Conservation (phyloP, 768 basidiomycete species). For the Tulasnella sp. region DNA sequence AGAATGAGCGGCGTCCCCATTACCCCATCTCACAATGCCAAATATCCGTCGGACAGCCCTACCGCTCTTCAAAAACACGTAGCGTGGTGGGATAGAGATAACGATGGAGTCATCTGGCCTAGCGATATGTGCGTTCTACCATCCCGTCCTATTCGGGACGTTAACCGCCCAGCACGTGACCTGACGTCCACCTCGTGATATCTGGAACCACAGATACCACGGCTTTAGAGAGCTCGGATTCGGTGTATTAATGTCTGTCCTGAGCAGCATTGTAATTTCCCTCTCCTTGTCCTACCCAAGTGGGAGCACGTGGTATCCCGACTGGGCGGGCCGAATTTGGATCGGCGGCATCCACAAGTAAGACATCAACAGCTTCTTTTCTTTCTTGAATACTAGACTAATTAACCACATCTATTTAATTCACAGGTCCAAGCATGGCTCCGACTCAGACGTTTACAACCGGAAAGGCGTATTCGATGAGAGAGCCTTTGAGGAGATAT, state of each 20-base stretch:
- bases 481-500: constrained; percentile 17
- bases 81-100: constrained; percentile 15
- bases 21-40: background rate
- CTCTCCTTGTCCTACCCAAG: background rate
- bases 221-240: constrained; percentile 12
- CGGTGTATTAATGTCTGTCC: background rate
- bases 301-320: constrained; percentile 10
- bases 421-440: constrained; percentile 13
- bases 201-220: background rate
- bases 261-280: constrained; percentile 4
- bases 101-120: constrained; percentile 23
- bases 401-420: background rate
- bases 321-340: constrained; percentile 2
- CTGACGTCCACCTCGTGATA: background rate
- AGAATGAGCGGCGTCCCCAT: constrained; percentile 3
- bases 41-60: background rate
- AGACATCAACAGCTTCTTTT: background rate
- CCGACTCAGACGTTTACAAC: constrained; percentile 14
- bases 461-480: constrained; percentile 11
- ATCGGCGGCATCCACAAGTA: constrained; percentile 13
- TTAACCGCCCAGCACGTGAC: background rate
- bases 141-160: background rate
- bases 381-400: too few relatives aligned
- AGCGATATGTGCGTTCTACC: constrained; percentile 3
- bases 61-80: constrained; percentile 13